These are phyloP conservation scores for Diddensiella transvaalensis DNA, from an alignment of 805 yeast species.

Conservation along the genomic window DNA sequence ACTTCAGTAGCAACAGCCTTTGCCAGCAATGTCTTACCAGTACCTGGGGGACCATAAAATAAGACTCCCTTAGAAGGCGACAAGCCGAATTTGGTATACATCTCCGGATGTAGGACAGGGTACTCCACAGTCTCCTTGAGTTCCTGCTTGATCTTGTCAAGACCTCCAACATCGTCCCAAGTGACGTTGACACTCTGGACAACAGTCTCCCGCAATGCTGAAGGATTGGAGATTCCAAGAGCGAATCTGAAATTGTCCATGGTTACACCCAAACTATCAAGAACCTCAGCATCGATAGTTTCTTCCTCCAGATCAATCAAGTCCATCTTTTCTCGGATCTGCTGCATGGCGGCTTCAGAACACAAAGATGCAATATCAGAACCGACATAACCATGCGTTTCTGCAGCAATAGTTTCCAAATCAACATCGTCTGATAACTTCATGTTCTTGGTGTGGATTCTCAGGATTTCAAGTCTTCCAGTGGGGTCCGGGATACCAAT, in stretches of 20 bases:
- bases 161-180: slow-evolving; percentile 99
- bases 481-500: slow-evolving; percentile 96
- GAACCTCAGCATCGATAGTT: slow-evolving; percentile 93
- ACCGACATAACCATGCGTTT: slow-evolving; percentile 99
- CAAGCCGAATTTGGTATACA: slow-evolving; percentile 95
- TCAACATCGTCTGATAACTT: slow-evolving; percentile 93
- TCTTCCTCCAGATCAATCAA: slow-evolving; percentile 93
- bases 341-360: slow-evolving; percentile 99
- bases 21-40: slow-evolving; percentile 89
- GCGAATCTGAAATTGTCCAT: slow-evolving; percentile 99
- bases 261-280: slow-evolving; percentile 94
- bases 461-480: slow-evolving; percentile 93
- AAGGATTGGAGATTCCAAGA: slow-evolving; percentile 95
- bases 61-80: slow-evolving; percentile 98
- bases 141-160: slow-evolving; percentile 93
- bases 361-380: slow-evolving; percentile 97
- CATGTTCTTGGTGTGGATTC: slow-evolving; percentile 99
- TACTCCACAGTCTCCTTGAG: slow-evolving; percentile 98
- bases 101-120: slow-evolving; percentile 98
- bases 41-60: slow-evolving; percentile 99
- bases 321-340: slow-evolving; percentile 99
- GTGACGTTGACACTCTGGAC: slow-evolving; percentile 98
- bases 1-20: slow-evolving; percentile 99
- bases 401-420: slow-evolving; percentile 90
- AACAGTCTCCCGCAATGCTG: slow-evolving; percentile 98